A percentile compares a stretch with the other conserved stretches of the same genome.
These are phyloP conservation scores for Spizellomyces sp. DNA, from an alignment of 192 early-diverging fungal genomes.

Conservation along the genomic window DNA sequence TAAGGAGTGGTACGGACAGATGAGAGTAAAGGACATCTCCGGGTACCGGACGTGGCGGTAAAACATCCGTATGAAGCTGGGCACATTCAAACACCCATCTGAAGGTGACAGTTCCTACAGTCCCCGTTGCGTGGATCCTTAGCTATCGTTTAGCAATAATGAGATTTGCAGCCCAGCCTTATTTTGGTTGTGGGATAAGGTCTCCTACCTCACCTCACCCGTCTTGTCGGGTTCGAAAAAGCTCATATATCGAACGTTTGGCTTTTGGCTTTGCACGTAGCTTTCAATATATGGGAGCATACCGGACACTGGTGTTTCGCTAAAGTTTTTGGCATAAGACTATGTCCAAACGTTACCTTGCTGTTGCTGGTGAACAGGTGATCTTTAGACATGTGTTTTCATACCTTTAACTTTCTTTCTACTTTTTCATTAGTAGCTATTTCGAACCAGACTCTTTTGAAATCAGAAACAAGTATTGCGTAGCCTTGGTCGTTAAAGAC, in stretches of 20 bases:
- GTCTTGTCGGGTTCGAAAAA: slow-evolving; percentile 22
- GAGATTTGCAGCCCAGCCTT: background rate
- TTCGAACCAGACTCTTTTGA: slow-evolving; percentile 26
- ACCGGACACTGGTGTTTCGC: slow-evolving; percentile 16
- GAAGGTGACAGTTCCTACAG: slow-evolving; percentile 14
- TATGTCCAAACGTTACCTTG: background rate
- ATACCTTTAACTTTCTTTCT: slow-evolving; percentile 16
- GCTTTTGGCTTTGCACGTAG: slow-evolving; percentile 12
- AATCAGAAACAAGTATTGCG: slow-evolving; percentile 15
- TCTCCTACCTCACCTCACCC: slow-evolving; percentile 13
- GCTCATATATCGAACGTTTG: slow-evolving; percentile 20
- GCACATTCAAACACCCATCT: slow-evolving; percentile 21
- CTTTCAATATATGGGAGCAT: slow-evolving; percentile 15
- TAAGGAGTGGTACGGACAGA: slow-evolving; percentile 1
- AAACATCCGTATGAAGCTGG: slow-evolving; percentile 12
- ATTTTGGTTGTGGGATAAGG: background rate
- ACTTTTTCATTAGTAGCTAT: background rate
- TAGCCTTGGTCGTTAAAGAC: slow-evolving; percentile 14
- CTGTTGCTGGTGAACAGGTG: too few species aligned
- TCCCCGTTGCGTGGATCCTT: slow-evolving; percentile 3
- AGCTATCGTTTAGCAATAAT: slow-evolving; percentile 1
- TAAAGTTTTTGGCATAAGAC: slow-evolving; percentile 17
- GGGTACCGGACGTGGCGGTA: background rate
- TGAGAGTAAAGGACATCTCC: slow-evolving; percentile 18
- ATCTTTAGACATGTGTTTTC: background rate